phyloP scores from a whole-genome alignment of 1,284 basidiomycete genomes.

The Meripilus lineatus region DNA sequence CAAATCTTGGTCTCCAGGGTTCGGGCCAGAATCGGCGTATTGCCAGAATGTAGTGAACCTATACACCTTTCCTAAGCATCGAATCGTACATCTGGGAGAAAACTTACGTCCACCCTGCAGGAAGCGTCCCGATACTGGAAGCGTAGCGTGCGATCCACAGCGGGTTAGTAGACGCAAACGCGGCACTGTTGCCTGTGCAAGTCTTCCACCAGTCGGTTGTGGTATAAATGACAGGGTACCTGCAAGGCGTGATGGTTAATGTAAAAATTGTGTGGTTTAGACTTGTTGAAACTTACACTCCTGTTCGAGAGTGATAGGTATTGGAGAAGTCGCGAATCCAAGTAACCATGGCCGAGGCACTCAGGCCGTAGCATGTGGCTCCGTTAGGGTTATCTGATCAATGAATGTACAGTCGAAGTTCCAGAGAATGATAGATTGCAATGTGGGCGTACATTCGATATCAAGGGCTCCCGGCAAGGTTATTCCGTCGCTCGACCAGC shows the following conservation, averaged over 20 bases:
- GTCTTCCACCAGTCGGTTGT: slow-evolving; percentile 64
- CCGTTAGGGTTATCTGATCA: slow-evolving; percentile 43
- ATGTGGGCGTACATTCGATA: slow-evolving; percentile 45
- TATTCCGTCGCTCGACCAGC: slow-evolving; percentile 53
- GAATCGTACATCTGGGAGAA: background rate
- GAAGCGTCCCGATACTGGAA: slow-evolving; percentile 44
- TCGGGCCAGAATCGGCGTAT: slow-evolving; percentile 45
- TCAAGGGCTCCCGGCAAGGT: slow-evolving; percentile 64
- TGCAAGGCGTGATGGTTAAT: background rate
- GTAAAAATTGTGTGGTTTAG: background rate
- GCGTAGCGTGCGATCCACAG: slow-evolving; percentile 57
- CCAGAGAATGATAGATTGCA: background rate
- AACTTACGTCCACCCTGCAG: slow-evolving; percentile 46
- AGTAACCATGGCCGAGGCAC: slow-evolving; percentile 47
- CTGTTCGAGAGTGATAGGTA: slow-evolving; percentile 51
- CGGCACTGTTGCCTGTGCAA: slow-evolving; percentile 54
- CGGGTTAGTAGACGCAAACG: slow-evolving; percentile 46
- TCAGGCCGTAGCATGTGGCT: slow-evolving; percentile 52
- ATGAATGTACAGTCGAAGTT: background rate
- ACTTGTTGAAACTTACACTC: slow-evolving; percentile 30
- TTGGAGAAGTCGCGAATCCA: slow-evolving; percentile 61
- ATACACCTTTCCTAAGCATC: background rate
- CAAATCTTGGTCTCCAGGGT: slow-evolving; percentile 51
- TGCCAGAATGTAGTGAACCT: slow-evolving; percentile 62
- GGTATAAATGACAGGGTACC: slow-evolving; percentile 49